phyloP scores from a whole-genome alignment of 1,139 yeast species.

The Hansenula lynferdii region DNA sequence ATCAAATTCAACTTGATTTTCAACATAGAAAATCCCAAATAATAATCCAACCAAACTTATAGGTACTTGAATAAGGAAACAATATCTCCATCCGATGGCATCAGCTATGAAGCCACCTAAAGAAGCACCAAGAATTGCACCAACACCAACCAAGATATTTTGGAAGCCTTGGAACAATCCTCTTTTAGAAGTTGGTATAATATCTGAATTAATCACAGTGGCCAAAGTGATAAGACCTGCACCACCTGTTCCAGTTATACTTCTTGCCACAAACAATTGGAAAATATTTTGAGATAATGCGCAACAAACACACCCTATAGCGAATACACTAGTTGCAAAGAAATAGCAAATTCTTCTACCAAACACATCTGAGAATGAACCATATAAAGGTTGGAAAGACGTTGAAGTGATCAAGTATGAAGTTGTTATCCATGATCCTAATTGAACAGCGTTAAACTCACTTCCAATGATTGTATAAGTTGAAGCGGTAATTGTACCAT shows the following conservation, averaged over 20 bases:
- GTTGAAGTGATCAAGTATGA: constrained; percentile 52
- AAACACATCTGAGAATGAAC: constrained; percentile 73
- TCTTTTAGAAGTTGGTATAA: constrained; percentile 48
- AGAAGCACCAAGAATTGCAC: constrained; percentile 62
- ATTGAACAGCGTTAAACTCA: constrained; percentile 44
- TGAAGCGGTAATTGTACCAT: constrained; percentile 53
- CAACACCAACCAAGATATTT: constrained; percentile 54
- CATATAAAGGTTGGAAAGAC: constrained; percentile 69
- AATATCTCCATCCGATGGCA: constrained; percentile 67
- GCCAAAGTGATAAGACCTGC: constrained; percentile 52
- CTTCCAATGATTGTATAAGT: constrained; percentile 52
- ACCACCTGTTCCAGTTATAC: constrained; percentile 55
- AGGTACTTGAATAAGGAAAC: constrained; percentile 55
- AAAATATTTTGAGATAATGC: constrained; percentile 35
- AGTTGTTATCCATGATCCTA: constrained; percentile 56
- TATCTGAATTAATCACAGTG: constrained; percentile 47
- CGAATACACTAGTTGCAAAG: constrained; percentile 40
- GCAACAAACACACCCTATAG: constrained; percentile 47
- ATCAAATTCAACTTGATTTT: constrained; percentile 16
- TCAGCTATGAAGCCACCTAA: constrained; percentile 67
- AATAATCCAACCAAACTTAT: constrained; percentile 41
- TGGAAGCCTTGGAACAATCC: constrained; percentile 57
- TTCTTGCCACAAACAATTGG: constrained; percentile 50
- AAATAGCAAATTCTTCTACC: constrained; percentile 58
- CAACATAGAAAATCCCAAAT: constrained; percentile 32